Conservation (phyloP, 2,329 filamentous ascomycete genomes). For the Rhinocladiella similis region DNA sequence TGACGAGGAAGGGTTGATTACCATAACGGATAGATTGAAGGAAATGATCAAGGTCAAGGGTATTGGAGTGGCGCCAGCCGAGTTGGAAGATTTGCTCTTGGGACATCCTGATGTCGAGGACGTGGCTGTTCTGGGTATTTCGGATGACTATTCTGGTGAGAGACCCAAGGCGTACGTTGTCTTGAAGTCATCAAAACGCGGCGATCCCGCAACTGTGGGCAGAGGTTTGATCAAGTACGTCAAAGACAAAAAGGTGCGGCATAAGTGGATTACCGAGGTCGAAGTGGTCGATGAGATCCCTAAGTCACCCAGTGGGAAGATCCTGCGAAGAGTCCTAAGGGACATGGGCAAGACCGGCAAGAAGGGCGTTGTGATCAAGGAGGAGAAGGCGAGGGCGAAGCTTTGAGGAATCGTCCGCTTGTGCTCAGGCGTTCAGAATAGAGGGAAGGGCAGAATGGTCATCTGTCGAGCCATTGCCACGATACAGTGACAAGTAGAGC, state of each 20-base stretch:
- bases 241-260: constrained; percentile 41
- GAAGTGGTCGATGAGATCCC: constrained; percentile 53
- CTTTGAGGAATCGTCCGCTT: constrained; percentile 4
- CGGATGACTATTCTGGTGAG: constrained; percentile 37
- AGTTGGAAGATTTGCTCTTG: constrained; percentile 48
- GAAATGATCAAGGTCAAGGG: constrained; percentile 56
- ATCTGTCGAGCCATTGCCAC: no score
- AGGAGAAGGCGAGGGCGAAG: constrained; percentile 22
- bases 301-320: constrained; percentile 53
- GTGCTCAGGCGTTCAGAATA: no score
- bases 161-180: constrained; percentile 47
- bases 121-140: constrained; percentile 48
- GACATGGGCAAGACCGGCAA: constrained; percentile 26
- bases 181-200: constrained; percentile 20
- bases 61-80: constrained; percentile 46
- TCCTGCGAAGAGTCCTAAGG: constrained; percentile 37
- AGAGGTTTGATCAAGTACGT: constrained; percentile 31
- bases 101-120: constrained; percentile 47
- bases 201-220: constrained; percentile 13
- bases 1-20: constrained; percentile 56
- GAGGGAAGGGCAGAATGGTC: no score
- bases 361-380: constrained; percentile 24
- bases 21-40: constrained; percentile 75
- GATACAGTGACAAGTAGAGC: no score
- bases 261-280: constrained; percentile 41